phyloP scores from a whole-genome alignment of 2,329 filamentous ascomycete species.

The Fusarium siculi region DNA sequence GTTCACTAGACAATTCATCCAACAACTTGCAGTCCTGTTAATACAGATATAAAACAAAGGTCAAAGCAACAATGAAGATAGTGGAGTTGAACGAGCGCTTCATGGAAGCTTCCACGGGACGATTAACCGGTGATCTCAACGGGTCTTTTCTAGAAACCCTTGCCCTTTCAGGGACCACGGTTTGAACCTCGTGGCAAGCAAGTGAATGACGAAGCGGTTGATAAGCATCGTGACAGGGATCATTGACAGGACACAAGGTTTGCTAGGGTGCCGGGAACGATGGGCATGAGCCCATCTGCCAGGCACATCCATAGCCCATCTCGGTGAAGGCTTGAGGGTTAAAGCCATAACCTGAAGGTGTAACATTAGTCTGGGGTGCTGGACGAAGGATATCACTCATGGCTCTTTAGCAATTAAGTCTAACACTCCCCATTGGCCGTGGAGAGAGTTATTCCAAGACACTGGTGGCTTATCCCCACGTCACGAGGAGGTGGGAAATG shows the following conservation, averaged over 20 bases:
- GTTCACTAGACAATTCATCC: background rate
- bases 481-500: slow-evolving; percentile 9
- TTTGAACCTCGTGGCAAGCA: slow-evolving; percentile 14
- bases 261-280: slow-evolving; percentile 20
- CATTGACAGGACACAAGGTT: slow-evolving; percentile 26
- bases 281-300: slow-evolving; percentile 20
- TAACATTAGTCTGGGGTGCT: slow-evolving; percentile 30
- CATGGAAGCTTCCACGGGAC: slow-evolving; percentile 28
- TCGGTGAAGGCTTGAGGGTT: slow-evolving; percentile 19
- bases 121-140: slow-evolving; percentile 22
- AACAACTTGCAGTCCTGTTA: background rate
- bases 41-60: background rate
- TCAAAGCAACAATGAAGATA: background rate
- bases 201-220: slow-evolving; percentile 35
- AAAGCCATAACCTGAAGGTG: slow-evolving; percentile 31
- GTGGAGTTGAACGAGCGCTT: slow-evolving; percentile 1
- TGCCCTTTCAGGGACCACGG: slow-evolving; percentile 15
- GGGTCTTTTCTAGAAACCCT: slow-evolving; percentile 12
- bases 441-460: background rate
- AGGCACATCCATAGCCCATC: slow-evolving; percentile 10
- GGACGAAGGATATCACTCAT: slow-evolving; percentile 4
- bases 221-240: slow-evolving; percentile 33
- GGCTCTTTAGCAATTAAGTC: background rate
- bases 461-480: background rate
- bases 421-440: background rate